Base-by-base conservation (phyloP, 2,329 filamentous ascomycete species). In the Stenocarpella maydis region DNA sequence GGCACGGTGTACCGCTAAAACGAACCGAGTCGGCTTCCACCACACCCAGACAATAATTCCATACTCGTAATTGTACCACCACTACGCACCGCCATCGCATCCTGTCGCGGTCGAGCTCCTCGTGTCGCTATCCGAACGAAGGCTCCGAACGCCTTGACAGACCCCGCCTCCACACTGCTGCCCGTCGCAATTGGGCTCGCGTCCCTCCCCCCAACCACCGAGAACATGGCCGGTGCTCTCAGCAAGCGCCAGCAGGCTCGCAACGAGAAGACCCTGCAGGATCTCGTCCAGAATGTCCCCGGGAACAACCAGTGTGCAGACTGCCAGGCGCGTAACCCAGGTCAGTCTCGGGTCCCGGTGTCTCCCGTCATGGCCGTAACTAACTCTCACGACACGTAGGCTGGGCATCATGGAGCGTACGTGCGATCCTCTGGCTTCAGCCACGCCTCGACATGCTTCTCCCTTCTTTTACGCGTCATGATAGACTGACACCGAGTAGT, bases 211-310 rank as follows among this genome's bases (percentile, higher is more conserved):
- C 19, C 58, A 61, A 21, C 41, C 24, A 47, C 39, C 58, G 58
- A 31, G 26, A 41, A 28, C 17, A 71, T 71, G 69, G 68, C 61
- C 37, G 54, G 55, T 31, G 55, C 63, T 39, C 55, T 71, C n/a
- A 97, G 91, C 86, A 99, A 98, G 87, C 94, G 96, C 82, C 94
- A 98, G 84, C 95, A 98, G 87, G 94, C 92, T 85, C 95, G 96
- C 82, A 98, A 99, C 81, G 96, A 99, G 85, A 93, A 93, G 79
- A 85, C 89, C 68, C 86, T 99, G 74, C 94, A 98, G 78, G 95
- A 98, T 58, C 88, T 99, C 72, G 91, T 98, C 74, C 92, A 92
- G 74, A 89, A 85, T 45, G 75, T 97, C 12, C 88, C 94, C 10
- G 96, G 96, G 70, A 99, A 99, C 84, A 94, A 96, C 79, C 85